These are phyloP conservation scores for Epichloe coenophiala DNA, from an alignment of 2,329 filamentous ascomycete species.

Conservation along the genomic window DNA sequence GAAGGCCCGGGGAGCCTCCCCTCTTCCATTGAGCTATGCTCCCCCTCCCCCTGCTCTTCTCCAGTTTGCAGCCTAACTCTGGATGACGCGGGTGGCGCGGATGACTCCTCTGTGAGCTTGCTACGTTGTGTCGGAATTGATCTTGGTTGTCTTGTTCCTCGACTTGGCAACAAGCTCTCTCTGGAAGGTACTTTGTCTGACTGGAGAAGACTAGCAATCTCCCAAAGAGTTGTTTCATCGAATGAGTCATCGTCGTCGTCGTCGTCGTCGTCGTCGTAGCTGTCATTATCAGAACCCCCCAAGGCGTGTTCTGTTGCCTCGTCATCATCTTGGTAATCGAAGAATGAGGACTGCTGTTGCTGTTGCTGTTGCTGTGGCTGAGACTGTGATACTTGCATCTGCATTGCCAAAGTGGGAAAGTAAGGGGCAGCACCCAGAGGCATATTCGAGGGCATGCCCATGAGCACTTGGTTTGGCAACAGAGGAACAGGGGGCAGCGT, in stretches of 20 bases:
- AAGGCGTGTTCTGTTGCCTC: slow-evolving; percentile 14
- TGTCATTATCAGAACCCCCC: slow-evolving; percentile 16
- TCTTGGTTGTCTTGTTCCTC: slow-evolving; percentile 5
- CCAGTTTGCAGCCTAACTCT: background rate
- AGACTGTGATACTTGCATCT: slow-evolving; percentile 3
- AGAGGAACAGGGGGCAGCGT: slow-evolving; percentile 20
- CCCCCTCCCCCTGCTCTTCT: background rate
- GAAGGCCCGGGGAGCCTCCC: background rate
- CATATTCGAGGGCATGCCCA: slow-evolving; percentile 40
- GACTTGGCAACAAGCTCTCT: slow-evolving; percentile 33
- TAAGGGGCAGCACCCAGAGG: slow-evolving; percentile 8
- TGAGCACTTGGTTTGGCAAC: slow-evolving; percentile 10
- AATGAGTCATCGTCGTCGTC: slow-evolving; percentile 27
- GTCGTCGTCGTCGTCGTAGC: slow-evolving; percentile 12
- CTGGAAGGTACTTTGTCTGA: slow-evolving; percentile 37
- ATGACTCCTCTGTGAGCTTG: background rate
- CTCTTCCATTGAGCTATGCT: background rate
- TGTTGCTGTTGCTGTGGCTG: slow-evolving; percentile 26
- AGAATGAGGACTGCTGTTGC: slow-evolving; percentile 36
- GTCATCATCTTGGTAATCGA: slow-evolving; percentile 47
- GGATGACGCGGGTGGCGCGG: background rate
- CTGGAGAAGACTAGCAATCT: slow-evolving; percentile 47
- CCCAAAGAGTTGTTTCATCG: slow-evolving; percentile 49
- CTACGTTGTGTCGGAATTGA: background rate
- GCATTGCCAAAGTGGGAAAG: slow-evolving; percentile 2